A percentile compares a stretch with the other conserved stretches of the same genome.
Conservation (phyloP, 495 filamentous ascomycete genomes). For the Hypoxylon trugodes region DNA sequence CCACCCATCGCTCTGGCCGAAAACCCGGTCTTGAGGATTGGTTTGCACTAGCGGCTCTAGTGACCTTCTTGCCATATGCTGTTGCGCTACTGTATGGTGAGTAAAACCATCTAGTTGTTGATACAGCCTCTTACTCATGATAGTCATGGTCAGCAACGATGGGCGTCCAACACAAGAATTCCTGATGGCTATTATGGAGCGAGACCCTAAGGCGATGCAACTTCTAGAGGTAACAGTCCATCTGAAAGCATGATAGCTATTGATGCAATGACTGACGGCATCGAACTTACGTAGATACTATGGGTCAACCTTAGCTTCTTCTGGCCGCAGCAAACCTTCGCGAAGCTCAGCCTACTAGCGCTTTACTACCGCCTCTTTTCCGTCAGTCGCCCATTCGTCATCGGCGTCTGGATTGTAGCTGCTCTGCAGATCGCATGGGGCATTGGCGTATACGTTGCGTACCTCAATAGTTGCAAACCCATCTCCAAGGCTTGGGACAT, state of each 20-base stretch:
- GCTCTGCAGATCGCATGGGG: not conserved
- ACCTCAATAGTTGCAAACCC: slow-evolving; percentile 18
- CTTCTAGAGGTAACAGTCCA: too few species aligned
- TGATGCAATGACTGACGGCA: too few species aligned
- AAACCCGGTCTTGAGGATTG: slow-evolving; percentile 31
- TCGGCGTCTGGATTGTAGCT: not conserved
- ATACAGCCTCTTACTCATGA: too few species aligned
- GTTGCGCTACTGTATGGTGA: not conserved
- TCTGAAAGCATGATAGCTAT: too few species aligned
- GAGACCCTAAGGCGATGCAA: not conserved
- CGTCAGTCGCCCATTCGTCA: not conserved
- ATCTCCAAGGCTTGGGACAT: slow-evolving; percentile 22
- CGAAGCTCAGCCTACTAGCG: slow-evolving; percentile 1
- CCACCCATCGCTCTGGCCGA: slow-evolving; percentile 1
- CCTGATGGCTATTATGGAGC: slow-evolving; percentile 8
- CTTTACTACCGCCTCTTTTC: slow-evolving; percentile 4
- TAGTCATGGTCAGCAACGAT: too few species aligned
- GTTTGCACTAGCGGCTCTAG: slow-evolving; percentile 20
- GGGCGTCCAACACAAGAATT: too few species aligned
- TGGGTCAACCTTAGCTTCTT: too few species aligned
- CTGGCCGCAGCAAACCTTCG: not conserved
- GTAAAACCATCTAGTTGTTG: too few species aligned
- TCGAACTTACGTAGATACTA: too few species aligned
- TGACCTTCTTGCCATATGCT: slow-evolving; percentile 4
- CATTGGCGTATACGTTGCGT: not conserved